phyloP scores from a whole-genome alignment of 1,284 basidiomycete genomes.

The Entoloma clypeatum region DNA sequence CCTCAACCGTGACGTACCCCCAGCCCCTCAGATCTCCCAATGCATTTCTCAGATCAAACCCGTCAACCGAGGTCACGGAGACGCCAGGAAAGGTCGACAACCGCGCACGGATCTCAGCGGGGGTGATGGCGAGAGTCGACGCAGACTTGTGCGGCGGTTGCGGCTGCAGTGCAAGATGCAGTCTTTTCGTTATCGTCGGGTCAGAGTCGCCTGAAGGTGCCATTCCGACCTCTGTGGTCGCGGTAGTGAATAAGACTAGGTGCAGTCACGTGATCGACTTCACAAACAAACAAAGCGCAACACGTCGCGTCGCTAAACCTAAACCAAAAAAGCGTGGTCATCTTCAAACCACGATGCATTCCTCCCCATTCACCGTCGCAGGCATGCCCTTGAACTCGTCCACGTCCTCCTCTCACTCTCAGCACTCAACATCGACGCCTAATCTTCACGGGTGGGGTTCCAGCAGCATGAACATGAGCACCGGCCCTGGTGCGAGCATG shows the following conservation, averaged over 20 bases:
- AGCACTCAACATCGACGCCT: constrained; percentile 34
- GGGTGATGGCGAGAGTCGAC: constrained; percentile 59
- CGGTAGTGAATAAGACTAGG: background rate
- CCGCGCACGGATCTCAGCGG: constrained; percentile 53
- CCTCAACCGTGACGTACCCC: constrained; percentile 70
- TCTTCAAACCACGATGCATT: constrained; percentile 28
- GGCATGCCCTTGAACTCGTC: too few species aligned
- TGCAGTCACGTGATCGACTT: background rate
- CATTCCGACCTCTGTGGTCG: constrained; percentile 10
- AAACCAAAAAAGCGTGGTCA: too few species aligned
- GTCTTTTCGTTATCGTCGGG: constrained; percentile 49
- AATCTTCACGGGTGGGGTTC: constrained; percentile 41
- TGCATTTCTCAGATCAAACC: constrained; percentile 60
- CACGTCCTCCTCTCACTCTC: constrained; percentile 34
- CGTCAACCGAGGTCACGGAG: constrained; percentile 62
- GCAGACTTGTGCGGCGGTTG: too few species aligned
- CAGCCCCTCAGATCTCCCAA: constrained; percentile 66
- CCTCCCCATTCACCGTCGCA: constrained; percentile 40
- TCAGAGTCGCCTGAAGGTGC: too few species aligned
- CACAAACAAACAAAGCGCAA: constrained; percentile 8
- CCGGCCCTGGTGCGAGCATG: too few species aligned
- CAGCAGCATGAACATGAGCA: constrained; percentile 31
- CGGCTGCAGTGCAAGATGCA: too few species aligned
- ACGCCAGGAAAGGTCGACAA: constrained; percentile 69
- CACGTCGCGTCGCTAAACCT: background rate